Evolutionary conservation across 106 monocot genomes (phyloP).

Genomic region (Allium sativum): DNA sequence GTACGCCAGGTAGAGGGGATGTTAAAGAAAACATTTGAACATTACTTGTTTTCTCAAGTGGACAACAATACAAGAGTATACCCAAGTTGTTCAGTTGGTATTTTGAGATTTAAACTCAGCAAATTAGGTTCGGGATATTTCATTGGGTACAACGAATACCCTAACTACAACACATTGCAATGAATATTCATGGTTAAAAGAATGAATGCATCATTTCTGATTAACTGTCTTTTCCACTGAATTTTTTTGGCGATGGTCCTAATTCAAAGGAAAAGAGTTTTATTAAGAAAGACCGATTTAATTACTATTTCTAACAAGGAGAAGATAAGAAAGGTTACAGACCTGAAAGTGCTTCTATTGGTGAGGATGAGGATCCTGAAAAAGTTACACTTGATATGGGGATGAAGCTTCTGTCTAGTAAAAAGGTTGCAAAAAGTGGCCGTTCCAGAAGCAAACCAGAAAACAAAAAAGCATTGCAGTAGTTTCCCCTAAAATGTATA

Average conservation of each 20-base stretch:
- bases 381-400: constrained; percentile 9
- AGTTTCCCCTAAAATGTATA: too few relatives aligned
- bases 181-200: constrained; percentile 35
- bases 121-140: constrained; percentile 91
- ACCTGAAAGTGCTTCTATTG: constrained; percentile 74
- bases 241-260: constrained; percentile 49
- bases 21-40: constrained; percentile 73
- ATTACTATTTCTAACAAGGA: constrained; percentile 82
- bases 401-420: constrained; percentile 14
- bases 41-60: constrained; percentile 38
- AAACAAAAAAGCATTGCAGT: constrained; percentile 1
- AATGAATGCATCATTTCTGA: constrained; percentile 25
- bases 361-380: constrained; percentile 36
- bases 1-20: constrained; percentile 77
- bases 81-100: constrained; percentile 82
- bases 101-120: constrained; percentile 80
- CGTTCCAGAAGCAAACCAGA: constrained; percentile 14
- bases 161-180: constrained; percentile 77
- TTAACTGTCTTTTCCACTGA: constrained; percentile 48
- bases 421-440: constrained; percentile 12
- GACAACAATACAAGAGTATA: constrained; percentile 42
- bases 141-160: constrained; percentile 94
- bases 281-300: constrained; percentile 88
- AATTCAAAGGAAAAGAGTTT: constrained; percentile 67
- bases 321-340: constrained; percentile 65